Percentiles rank a stretch among this genome's conserved stretches.
These are phyloP conservation scores for Canariomyces notabilis DNA, from an alignment of 2,329 filamentous ascomycete species.

Conservation along the genomic window DNA sequence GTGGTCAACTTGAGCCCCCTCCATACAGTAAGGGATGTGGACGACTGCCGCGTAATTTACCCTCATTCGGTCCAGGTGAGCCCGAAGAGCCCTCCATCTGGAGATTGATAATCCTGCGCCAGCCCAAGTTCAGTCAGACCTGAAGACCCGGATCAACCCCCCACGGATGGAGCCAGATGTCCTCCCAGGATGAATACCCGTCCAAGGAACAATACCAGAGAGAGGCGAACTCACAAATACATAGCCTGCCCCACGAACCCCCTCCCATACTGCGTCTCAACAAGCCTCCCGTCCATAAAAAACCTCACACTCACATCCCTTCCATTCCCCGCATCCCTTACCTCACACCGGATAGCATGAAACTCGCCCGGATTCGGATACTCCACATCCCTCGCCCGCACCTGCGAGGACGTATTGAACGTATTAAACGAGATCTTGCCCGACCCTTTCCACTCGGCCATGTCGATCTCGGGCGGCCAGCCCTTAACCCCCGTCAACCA, in stretches of 20 bases:
- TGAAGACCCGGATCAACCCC: too few species aligned
- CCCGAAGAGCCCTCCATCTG: conserved; percentile 45
- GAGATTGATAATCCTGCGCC: conserved; percentile 38
- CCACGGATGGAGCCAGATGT: too few species aligned
- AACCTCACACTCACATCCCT: conserved; percentile 49
- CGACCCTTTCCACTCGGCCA: conserved; percentile 57
- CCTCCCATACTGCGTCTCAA: conserved; percentile 46
- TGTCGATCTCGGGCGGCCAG: conserved; percentile 57
- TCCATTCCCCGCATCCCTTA: conserved; percentile 48
- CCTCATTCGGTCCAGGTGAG: conserved; percentile 33
- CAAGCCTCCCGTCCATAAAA: conserved; percentile 46
- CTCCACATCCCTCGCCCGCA: conserved; percentile 42
- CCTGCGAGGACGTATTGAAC: conserved; percentile 44
- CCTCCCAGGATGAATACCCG: too few species aligned
- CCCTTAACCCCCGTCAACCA: conserved; percentile 51
- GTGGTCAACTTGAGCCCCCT: background rate
- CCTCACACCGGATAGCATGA: conserved; percentile 46
- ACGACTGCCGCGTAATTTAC: conserved; percentile 17
- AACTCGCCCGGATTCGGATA: conserved; percentile 44
- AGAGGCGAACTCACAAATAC: conserved; percentile 34
- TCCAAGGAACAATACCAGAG: too few species aligned
- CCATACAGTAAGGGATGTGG: background rate
- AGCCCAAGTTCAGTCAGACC: too few species aligned
- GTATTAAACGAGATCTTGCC: conserved; percentile 54
- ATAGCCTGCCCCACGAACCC: conserved; percentile 45